These are phyloP conservation scores for Sclerotinia glacialis DNA, from an alignment of 2,329 filamentous ascomycete genomes.

Conservation along the genomic window DNA sequence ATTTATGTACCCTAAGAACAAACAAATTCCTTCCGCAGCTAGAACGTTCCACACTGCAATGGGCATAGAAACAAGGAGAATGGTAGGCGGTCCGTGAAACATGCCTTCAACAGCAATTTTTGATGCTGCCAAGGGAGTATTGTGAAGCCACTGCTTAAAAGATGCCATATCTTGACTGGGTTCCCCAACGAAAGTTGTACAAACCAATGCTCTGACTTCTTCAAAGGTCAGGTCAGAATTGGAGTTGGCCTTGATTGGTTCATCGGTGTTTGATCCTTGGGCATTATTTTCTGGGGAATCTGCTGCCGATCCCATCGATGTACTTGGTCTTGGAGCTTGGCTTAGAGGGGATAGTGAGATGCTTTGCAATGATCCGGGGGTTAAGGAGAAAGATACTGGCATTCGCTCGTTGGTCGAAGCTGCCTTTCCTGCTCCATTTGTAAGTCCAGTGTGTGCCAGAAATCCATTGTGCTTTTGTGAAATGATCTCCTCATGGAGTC, in stretches of 20 bases:
- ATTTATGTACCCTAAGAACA: conserved; percentile 62
- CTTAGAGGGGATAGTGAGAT: conserved; percentile 49
- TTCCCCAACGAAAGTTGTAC: conserved; percentile 65
- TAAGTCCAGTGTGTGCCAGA: conserved; percentile 44
- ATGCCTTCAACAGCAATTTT: conserved; percentile 65
- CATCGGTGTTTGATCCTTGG: conserved; percentile 27
- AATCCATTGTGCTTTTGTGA: conserved; percentile 42
- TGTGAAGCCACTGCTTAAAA: conserved; percentile 64
- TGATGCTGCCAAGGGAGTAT: conserved; percentile 53
- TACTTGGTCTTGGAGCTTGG: conserved; percentile 38
- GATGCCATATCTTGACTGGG: conserved; percentile 64
- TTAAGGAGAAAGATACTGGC: conserved; percentile 56
- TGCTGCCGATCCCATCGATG: conserved; percentile 34
- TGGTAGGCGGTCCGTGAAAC: conserved; percentile 65
- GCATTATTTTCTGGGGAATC: conserved; percentile 34
- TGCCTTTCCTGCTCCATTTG: conserved; percentile 47
- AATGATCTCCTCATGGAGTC: conserved; percentile 54
- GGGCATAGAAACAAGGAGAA: conserved; percentile 65
- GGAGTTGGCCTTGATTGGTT: conserved; percentile 34
- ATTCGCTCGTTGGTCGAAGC: conserved; percentile 39
- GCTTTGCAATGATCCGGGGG: conserved; percentile 51
- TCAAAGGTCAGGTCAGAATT: conserved; percentile 56
- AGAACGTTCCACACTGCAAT: conserved; percentile 61
- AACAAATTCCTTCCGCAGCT: conserved; percentile 65
- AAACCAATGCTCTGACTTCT: conserved; percentile 61